Evolutionary conservation across 108 stramenopile species (phyloP).

Genomic region (Cyclotella atomus): DNA sequence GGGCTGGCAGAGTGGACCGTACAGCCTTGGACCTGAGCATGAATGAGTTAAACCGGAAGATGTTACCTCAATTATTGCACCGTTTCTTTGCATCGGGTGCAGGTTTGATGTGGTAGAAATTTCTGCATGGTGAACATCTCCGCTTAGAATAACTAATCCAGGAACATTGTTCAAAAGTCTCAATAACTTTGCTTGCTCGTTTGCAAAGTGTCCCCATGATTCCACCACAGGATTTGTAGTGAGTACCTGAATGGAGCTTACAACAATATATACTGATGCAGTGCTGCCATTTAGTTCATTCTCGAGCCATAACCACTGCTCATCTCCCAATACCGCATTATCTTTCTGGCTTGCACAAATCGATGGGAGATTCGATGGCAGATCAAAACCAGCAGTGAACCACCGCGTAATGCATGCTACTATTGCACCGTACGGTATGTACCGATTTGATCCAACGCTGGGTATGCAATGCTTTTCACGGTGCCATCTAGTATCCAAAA

Average conservation of each 20-base stretch:
- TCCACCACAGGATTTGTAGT: slow-evolving; percentile 89
- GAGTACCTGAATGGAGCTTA: slow-evolving; percentile 82
- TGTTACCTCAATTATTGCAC: slow-evolving; percentile 82
- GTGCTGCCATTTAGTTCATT: slow-evolving; percentile 48
- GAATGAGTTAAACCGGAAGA: slow-evolving; percentile 88
- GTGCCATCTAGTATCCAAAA: slow-evolving; percentile 85
- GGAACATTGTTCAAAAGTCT: slow-evolving; percentile 41
- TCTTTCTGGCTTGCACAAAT: slow-evolving; percentile 32
- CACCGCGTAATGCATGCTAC: slow-evolving; percentile 78
- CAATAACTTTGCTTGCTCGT: slow-evolving; percentile 64
- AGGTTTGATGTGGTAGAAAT: slow-evolving; percentile 42
- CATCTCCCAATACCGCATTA: slow-evolving; percentile 68
- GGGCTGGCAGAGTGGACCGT: slow-evolving; percentile 69
- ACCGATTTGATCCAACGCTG: slow-evolving; percentile 51
- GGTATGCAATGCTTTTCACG: slow-evolving; percentile 82
- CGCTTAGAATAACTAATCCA: slow-evolving; percentile 53
- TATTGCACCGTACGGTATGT: slow-evolving; percentile 50
- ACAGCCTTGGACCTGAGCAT: slow-evolving; percentile 60
- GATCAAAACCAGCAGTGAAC: slow-evolving; percentile 65
- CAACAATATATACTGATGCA: slow-evolving; percentile 67
- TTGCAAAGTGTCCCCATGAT: slow-evolving; percentile 89
- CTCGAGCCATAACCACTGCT: slow-evolving; percentile 89
- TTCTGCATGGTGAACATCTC: slow-evolving; percentile 93
- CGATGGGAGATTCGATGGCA: slow-evolving; percentile 29
- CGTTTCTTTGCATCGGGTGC: neutral